These are phyloP conservation scores for Pharnaceum exiguum DNA, from an alignment of 148 eudicot species.

Conservation along the genomic window DNA sequence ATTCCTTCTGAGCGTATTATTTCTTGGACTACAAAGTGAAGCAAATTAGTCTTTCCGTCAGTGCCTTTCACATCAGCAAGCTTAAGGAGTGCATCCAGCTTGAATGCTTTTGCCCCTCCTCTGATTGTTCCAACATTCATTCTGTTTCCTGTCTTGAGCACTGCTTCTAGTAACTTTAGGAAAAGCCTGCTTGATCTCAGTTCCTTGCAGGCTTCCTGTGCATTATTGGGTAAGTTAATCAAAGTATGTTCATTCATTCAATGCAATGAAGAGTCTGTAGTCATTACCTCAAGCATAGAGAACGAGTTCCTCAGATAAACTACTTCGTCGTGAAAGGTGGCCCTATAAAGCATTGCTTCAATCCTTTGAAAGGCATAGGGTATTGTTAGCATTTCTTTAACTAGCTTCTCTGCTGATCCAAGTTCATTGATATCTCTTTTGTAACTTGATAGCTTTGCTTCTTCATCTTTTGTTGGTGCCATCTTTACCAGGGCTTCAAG, in stretches of 20 bases:
- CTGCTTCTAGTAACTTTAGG: constrained; percentile 89
- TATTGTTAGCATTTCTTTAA: constrained; percentile 53
- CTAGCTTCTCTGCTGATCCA: constrained; percentile 79
- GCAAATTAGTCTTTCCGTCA: constrained; percentile 86
- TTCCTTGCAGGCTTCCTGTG: constrained; percentile 93
- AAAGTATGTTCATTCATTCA: not conserved
- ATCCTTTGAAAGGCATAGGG: constrained; percentile 77
- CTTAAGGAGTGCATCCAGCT: constrained; percentile 92
- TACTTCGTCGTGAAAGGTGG: constrained; percentile 88
- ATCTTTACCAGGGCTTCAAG: constrained; percentile 82
- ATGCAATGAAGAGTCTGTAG: not conserved
- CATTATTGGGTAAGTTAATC: not conserved
- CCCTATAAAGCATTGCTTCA: constrained; percentile 89
- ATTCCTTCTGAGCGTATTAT: constrained; percentile 76
- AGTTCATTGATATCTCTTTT: constrained; percentile 59
- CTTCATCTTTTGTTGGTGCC: constrained; percentile 96
- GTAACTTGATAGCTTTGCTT: constrained; percentile 55
- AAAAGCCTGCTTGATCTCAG: constrained; percentile 88
- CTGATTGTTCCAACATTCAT: constrained; percentile 95
- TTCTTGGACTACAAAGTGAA: constrained; percentile 96
- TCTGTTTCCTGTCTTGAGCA: constrained; percentile 92
- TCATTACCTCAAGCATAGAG: constrained; percentile 82
- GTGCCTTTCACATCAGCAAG: constrained; percentile 97
- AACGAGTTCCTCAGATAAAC: constrained; percentile 76
- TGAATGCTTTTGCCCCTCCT: constrained; percentile 97